Evolutionary conservation across 2,329 filamentous ascomycete genomes (phyloP), one percentile per base, ranked within the genome.

Genomic region (Ploettnerulaceae sp.): DNA sequence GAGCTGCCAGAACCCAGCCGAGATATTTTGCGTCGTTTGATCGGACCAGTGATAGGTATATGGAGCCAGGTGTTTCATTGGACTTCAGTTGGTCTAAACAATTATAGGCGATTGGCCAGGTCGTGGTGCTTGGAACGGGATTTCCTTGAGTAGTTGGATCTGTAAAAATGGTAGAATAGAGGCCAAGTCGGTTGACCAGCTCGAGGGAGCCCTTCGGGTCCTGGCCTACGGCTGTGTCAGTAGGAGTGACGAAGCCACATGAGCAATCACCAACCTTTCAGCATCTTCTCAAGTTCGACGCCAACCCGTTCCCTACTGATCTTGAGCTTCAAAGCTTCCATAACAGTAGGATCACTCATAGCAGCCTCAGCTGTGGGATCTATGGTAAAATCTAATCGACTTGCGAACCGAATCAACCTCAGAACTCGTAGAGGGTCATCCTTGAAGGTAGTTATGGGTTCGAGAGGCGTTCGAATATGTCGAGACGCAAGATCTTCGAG

Each of bases 281-380:
- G 71, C 82, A 95, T 95, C 72, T 97, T 97, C 61, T 91, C 86
- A 3, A 96, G 60, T 64, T 98, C 93, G 3, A 84, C 77, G 0
- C 89, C 88, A 1, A 98, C 82, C 47, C 93, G 76, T 66, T 98
- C 93, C 45, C 89, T 81, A 60, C 87, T 96, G 56, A 98, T 97
- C 65, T 98, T 98, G 22, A 84, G 66, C 39, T 77, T 80, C n/a
- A 98, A 70, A 3, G 88, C 86, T 8, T 82, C 72, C 48, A 90
- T 76, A 38, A 98, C 93, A n/a, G 77, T 74, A n/a, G 69, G 63
- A 55, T 95, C 76, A 9, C 75, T 76, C 91, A 98, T 98, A 18
- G 79, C 83, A 32, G 71, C 62, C 60, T 85, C 78, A 0, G 85
- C 83, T 22, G 75, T 72, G 0, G 72, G 64, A 52, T 94, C 86